Conservation (phyloP, 768 basidiomycete genomes). For the Mycena vitilis region DNA sequence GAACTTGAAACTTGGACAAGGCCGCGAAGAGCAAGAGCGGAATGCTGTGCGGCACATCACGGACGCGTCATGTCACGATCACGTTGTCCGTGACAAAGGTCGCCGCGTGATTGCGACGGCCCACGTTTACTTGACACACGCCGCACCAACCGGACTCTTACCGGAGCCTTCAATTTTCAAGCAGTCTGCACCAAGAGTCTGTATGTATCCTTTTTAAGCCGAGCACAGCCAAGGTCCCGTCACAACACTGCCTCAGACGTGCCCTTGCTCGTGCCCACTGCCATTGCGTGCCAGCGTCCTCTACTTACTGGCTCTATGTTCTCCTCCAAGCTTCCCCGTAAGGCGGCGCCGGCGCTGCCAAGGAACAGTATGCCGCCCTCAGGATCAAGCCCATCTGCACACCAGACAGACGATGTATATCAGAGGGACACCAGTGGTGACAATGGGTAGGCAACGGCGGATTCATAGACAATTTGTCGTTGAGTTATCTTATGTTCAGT, state of each 20-base stretch:
- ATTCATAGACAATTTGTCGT: background rate
- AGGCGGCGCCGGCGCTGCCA: background rate
- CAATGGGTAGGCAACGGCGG: conserved; percentile 3
- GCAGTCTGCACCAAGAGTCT: no score
- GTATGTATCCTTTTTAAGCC: no score
- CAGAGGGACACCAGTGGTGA: background rate
- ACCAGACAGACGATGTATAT: background rate
- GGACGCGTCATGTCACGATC: background rate
- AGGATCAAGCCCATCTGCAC: background rate
- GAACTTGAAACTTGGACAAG: no score
- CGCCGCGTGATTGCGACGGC: no score
- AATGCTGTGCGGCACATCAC: background rate
- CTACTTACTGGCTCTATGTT: conserved; percentile 14
- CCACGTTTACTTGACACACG: no score
- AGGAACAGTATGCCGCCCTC: background rate
- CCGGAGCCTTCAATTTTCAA: no score
- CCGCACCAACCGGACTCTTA: no score
- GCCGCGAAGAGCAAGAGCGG: no score
- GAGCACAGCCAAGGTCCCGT: no score
- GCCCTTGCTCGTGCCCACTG: no score
- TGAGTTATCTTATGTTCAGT: background rate
- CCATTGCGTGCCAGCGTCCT: no score
- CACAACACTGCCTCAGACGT: no score
- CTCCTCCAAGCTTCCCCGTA: conserved; percentile 19
- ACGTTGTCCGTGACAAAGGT: background rate